Evolutionary conservation across 1,139 yeast species (phyloP), one percentile per base, ranked within the genome.

Genomic region (Barnettozyma hawaiiensis): DNA sequence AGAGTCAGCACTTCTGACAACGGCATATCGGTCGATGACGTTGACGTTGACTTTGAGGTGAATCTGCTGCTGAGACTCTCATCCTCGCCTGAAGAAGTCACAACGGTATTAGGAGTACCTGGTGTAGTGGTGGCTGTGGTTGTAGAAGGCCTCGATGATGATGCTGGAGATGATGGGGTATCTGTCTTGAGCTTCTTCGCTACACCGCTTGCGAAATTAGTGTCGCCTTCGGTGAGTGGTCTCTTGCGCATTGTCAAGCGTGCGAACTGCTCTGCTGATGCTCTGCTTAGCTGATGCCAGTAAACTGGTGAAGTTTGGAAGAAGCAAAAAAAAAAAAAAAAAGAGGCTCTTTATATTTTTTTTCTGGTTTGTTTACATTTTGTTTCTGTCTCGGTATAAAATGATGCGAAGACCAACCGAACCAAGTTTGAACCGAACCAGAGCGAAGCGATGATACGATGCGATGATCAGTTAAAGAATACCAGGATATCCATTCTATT

Each of bases 1-100:
- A 76, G 27, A 22, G 18, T 23, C n/a, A 34, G 15, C 9, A 23
- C 37, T 23, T 34, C 37, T 4, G 28, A 22, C 14, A 34, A 23
- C 5, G 35, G 24, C 16, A 32, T 10, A 14, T 31, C 21, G 8
- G 33, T 14, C 9, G n/a, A 5, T 11, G 28, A 15, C 4, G 15
- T 8, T 27, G 15, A 15, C 4, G 15, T n/a, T 26, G 16, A n/a
- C n/a, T n/a, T n/a, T n/a, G n/a, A 15, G 31, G 12, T 18, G 19
- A 14, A 5, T 16, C 18, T 31, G 33, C n/a, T 18, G 9, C 9
- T 5, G n/a, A 26, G 29, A n/a, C n/a, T 2, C 29, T n/a, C 16
- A 7, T 31, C 33, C 29, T n/a, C 16, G 7, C 18, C 33, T 31
- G 21, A n/a, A 10, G 14, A 10, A 5, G 21, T 31, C n/a, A 12